phyloP scores from a whole-genome alignment of 345 rosid genomes.

The Chamaenerion angustifolium region DNA sequence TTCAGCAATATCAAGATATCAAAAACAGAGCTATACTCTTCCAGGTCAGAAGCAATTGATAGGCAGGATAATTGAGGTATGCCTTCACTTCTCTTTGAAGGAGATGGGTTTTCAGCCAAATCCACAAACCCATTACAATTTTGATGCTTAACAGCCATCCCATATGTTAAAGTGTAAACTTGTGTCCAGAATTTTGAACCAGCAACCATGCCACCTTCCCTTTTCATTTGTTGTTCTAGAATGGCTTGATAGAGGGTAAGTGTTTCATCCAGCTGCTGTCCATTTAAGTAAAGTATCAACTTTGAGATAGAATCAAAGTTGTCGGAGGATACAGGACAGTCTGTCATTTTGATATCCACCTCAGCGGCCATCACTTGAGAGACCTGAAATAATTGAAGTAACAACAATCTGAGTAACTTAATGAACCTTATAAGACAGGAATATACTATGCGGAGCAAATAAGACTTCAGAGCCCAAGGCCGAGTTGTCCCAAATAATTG shows the following conservation, averaged over 20 bases:
- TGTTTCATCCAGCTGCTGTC: conserved; percentile 38
- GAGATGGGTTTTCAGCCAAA: conserved; percentile 4
- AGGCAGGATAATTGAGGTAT: conserved; percentile 35
- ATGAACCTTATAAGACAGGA: background rate
- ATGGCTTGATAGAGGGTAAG: conserved; percentile 73
- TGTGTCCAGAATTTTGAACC: conserved; percentile 48
- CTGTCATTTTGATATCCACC: conserved; percentile 10
- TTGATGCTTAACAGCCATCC: conserved; percentile 13
- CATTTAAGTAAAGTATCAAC: conserved; percentile 56
- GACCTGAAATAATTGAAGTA: conserved; percentile 4
- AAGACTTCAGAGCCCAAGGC: no score
- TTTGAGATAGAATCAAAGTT: conserved; percentile 21
- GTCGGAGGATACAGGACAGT: conserved; percentile 18
- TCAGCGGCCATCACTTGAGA: conserved; percentile 10
- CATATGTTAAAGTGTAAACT: conserved; percentile 46
- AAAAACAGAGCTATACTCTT: conserved; percentile 41
- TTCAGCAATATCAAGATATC: conserved; percentile 64
- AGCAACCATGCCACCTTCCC: conserved; percentile 30
- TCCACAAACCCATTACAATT: no score
- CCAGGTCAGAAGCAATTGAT: conserved; percentile 40
- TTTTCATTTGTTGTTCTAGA: conserved; percentile 50
- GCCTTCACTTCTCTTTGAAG: conserved; percentile 2
- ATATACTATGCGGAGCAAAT: no score
- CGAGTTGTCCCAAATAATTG: no score
- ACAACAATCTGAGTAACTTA: background rate